Evolutionary conservation across 768 basidiomycete species (phyloP), one percentile per base, ranked within the genome.

Genomic region (Macrocybe gigantea): DNA sequence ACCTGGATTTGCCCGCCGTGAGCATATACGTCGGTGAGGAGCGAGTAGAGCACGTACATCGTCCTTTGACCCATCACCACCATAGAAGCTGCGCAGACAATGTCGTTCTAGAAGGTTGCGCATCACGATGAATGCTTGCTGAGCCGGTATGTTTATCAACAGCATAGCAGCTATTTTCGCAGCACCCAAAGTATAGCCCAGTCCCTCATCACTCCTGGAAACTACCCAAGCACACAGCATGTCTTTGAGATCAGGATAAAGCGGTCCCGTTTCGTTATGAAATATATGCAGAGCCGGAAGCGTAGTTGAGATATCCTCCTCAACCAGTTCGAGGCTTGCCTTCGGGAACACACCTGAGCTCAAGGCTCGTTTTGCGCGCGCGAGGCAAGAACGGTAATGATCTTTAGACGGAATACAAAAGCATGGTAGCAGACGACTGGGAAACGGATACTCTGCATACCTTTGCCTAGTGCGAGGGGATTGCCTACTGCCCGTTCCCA

Each of bases 401-500:
- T 91, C 90, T 88, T 52, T 14, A 45, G 47, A 47, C 41, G 39
- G 31, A 33, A 41, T 39, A 42, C 35, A 22, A 48, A 53, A 48
- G 49, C 38, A 43, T 33, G 45, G 44, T 30, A 32, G 32, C 29
- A 32, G 29, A 32, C 1, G 5, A 5, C 13, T 31, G 11, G 32
- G 22, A 15, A 41, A 29, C 52, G 37, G 31, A 50, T 43, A 40
- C 47, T 39, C 30, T 44, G 43, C 48, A 22, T 67, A 83, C 88
- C 88, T 83, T 87, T 93, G 63, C 80, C 83, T 45, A 95, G 64
- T 11, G 89, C 82, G 38, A 95, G 70, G 22, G 80, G 70, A 60
- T 95, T 95, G 6, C 93, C 93, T 11, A 86, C 80, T n/a, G 85
- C 89, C 44, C 74, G 75, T 61, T 88, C 81, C 93, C 93, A 95